Evolutionary conservation across 495 filamentous ascomycete genomes (phyloP).

Genomic region (Thermochaetoides thermophila): DNA sequence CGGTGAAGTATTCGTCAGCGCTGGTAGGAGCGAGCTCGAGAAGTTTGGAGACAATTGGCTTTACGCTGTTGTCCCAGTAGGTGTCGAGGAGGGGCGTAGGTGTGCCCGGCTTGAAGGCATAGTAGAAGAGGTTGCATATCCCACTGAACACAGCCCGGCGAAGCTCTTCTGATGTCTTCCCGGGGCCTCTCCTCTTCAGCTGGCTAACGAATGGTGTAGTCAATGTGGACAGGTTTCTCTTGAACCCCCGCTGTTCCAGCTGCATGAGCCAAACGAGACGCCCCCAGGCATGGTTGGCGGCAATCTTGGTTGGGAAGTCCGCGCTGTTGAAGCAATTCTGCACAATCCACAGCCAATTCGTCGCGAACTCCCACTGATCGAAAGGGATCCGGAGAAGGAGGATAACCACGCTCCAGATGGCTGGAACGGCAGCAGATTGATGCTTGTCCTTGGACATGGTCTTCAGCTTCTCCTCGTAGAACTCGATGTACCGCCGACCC

Average conservation of each 20-base stretch:
- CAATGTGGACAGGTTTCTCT: conserved; percentile 48
- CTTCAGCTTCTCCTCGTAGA: conserved; percentile 49
- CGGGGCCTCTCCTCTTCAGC: conserved; percentile 45
- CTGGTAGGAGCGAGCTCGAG: conserved; percentile 15
- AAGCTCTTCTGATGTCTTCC: conserved; percentile 40
- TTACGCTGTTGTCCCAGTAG: conserved; percentile 68
- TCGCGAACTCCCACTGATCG: conserved; percentile 58
- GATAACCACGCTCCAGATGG: conserved; percentile 74
- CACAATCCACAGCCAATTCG: conserved; percentile 58
- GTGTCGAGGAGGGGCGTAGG: conserved; percentile 46
- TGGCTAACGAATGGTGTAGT: conserved; percentile 54
- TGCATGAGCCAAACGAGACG: conserved; percentile 59
- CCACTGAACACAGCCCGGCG: conserved; percentile 48
- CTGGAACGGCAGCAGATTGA: conserved; percentile 54
- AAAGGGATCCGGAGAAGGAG: conserved; percentile 56
- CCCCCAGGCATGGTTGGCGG: conserved; percentile 74
- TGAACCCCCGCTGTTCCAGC: conserved; percentile 43
- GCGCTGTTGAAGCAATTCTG: conserved; percentile 73
- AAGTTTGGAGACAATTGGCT: conserved; percentile 35
- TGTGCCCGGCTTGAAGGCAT: conserved; percentile 59
- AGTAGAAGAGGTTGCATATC: conserved; percentile 73
- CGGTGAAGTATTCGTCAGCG: conserved; percentile 23
- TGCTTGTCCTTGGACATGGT: conserved; percentile 53
- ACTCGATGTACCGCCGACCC: conserved; percentile 45
- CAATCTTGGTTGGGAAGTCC: conserved; percentile 52